Base-by-base conservation (phyloP, 2,329 filamentous ascomycete species). In the Massarina eburnea region DNA sequence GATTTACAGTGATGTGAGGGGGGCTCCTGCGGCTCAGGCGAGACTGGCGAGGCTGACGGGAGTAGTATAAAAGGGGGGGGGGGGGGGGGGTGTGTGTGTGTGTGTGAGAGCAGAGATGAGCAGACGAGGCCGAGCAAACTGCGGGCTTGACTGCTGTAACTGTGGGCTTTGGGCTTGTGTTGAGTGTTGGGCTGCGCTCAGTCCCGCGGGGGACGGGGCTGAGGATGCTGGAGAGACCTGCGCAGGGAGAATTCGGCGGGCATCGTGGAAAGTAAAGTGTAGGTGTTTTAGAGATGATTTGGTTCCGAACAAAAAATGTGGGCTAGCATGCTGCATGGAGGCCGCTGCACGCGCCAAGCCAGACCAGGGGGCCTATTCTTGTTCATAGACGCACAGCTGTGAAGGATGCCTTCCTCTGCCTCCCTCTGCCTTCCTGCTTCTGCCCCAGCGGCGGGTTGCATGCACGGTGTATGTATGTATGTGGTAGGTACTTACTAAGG, bases 131-230 rank as follows among this genome's bases (percentile, higher is more conserved):
- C 59, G 60, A 62, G 54, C 54, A 57, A 52, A 38, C 12, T 4
- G 35, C 6, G 20, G 35, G 35, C 19, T 24, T 15, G 21, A 20
- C 8, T 37, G 41, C 34, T n/a, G 44, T 33, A 45, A 45, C 39
- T 4, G 12, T 30, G 24, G 6, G 24, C 24, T 26, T 26, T 26
- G 24, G 24, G 27, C 27, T 30, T n/a, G n/a, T n/a, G n/a, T n/a
- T n/a, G n/a, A 26, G 54, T 53, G 59, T 42, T 55, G 53, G 54
- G 59, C 45, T 55, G 60, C 57, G 62, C 65, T 77, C 75, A 77
- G 70, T 73, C 73, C 73, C 73, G 71, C 69, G 73, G 73, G 67
- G 70, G 72, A 73, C 73, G 72, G 71, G 72, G 71, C 71, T 74
- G 74, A 71, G 71, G 71, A 70, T 66, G 68, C 58, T 70, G 61